Conservation (phyloP, 192 early-diverging fungal genomes). For the Rhizophagus prolifer region DNA sequence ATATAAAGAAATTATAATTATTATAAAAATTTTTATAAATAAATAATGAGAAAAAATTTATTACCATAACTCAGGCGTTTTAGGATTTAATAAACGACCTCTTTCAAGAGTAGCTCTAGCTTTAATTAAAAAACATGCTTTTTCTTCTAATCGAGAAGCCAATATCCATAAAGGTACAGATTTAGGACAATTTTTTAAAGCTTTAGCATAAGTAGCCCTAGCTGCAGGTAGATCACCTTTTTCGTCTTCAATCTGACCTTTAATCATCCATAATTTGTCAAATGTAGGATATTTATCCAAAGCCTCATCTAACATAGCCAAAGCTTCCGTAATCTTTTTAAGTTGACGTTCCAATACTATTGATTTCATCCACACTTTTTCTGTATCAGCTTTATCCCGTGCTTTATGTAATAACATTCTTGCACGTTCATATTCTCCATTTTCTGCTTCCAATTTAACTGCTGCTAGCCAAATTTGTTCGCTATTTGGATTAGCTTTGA, state of each 20-base stretch:
- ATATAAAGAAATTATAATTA: not conserved
- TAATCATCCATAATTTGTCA: slow-evolving; percentile 94
- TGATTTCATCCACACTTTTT: slow-evolving; percentile 95
- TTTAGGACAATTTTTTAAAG: slow-evolving; percentile 75
- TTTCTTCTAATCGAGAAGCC: slow-evolving; percentile 78
- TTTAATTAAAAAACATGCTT: slow-evolving; percentile 60
- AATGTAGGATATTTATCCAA: slow-evolving; percentile 69
- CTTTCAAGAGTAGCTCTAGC: slow-evolving; percentile 84
- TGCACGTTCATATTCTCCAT: slow-evolving; percentile 74
- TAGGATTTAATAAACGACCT: slow-evolving; percentile 81
- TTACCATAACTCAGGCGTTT: slow-evolving; percentile 78
- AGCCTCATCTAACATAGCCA: slow-evolving; percentile 65
- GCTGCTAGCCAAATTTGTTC: slow-evolving; percentile 96
- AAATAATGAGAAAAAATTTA: too few species aligned
- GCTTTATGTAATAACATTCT: slow-evolving; percentile 74
- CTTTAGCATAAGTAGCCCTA: slow-evolving; percentile 68
- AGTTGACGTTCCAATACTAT: slow-evolving; percentile 82
- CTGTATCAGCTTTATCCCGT: slow-evolving; percentile 69
- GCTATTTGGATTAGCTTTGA: slow-evolving; percentile 85
- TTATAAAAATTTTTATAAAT: not conserved
- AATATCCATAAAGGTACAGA: slow-evolving; percentile 79
- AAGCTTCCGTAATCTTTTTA: slow-evolving; percentile 60
- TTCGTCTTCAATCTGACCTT: slow-evolving; percentile 76
- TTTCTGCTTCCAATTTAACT: slow-evolving; percentile 94
- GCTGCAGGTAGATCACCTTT: slow-evolving; percentile 61